Evolutionary conservation across 1,284 basidiomycete species (phyloP).

Genomic region (Tilletia indica): DNA sequence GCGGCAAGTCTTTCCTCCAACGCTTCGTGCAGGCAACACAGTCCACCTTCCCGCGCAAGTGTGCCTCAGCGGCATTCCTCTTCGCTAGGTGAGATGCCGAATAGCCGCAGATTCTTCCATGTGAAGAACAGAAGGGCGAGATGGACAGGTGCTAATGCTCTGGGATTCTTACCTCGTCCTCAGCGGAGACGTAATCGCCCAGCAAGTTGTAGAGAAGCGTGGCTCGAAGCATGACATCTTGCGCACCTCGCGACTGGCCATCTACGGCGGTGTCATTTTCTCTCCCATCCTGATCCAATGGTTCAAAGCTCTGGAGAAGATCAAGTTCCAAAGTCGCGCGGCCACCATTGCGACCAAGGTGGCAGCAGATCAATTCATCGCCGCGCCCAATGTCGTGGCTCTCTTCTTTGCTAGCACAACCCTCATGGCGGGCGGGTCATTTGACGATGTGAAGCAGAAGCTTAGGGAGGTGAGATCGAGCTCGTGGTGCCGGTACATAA

Average conservation of each 20-base stretch:
- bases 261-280: conserved; percentile 48
- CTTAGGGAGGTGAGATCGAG: conserved; percentile 24
- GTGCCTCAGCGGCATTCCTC: conserved; percentile 36
- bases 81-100: conserved; percentile 29
- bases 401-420: conserved; percentile 42
- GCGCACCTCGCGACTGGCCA: conserved; percentile 32
- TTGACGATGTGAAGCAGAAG: conserved; percentile 33
- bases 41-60: conserved; percentile 43
- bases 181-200: conserved; percentile 42
- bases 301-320: conserved; percentile 41
- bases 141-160: conserved; percentile 17
- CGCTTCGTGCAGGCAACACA: conserved; percentile 40
- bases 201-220: conserved; percentile 41
- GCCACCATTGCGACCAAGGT: conserved; percentile 41
- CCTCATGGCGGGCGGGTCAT: conserved; percentile 31
- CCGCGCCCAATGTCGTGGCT: conserved; percentile 32
- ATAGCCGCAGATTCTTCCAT: neutral
- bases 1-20: conserved; percentile 31
- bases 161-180: neutral
- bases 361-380: conserved; percentile 39
- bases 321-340: conserved; percentile 25
- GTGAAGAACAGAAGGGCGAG: neutral
- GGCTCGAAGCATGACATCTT: conserved; percentile 31
- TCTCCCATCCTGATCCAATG: conserved; percentile 39
- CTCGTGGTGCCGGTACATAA: neutral